Evolutionary conservation across 2,329 filamentous ascomycete genomes (phyloP).

Genomic region (Aspergillus tamarii): DNA sequence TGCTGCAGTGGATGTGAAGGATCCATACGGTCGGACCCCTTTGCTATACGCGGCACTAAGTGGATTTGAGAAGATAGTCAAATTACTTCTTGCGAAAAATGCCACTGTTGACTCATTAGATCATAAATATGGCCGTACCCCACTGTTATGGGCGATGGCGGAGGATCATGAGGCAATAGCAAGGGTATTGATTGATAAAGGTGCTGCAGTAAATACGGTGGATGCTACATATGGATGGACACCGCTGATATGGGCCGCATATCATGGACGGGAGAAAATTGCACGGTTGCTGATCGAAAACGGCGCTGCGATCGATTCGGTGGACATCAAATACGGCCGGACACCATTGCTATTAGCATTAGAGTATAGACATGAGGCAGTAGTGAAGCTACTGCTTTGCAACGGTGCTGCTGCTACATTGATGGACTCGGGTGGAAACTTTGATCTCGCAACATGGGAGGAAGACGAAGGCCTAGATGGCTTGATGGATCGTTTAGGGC

Average conservation of each 20-base stretch:
- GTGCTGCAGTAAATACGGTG: neutral
- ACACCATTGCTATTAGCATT: slow-evolving; percentile 7
- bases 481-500: neutral
- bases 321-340: neutral
- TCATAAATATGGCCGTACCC: slow-evolving; percentile 4
- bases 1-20: neutral
- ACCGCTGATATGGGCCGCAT: slow-evolving; percentile 1
- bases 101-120: neutral
- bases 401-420: neutral
- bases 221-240: neutral
- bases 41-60: neutral
- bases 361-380: neutral
- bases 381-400: neutral
- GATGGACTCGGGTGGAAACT: neutral
- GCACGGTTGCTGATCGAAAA: slow-evolving; percentile 6
- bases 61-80: neutral
- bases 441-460: neutral
- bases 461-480: neutral
- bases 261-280: neutral
- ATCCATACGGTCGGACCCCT: neutral
- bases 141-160: slow-evolving; percentile 13
- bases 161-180: neutral
- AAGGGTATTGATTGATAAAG: neutral
- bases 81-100: neutral
- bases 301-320: neutral